Evolutionary conservation across 2,329 filamentous ascomycete genomes (phyloP).

Genomic region (Colletotrichum simmondsii): DNA sequence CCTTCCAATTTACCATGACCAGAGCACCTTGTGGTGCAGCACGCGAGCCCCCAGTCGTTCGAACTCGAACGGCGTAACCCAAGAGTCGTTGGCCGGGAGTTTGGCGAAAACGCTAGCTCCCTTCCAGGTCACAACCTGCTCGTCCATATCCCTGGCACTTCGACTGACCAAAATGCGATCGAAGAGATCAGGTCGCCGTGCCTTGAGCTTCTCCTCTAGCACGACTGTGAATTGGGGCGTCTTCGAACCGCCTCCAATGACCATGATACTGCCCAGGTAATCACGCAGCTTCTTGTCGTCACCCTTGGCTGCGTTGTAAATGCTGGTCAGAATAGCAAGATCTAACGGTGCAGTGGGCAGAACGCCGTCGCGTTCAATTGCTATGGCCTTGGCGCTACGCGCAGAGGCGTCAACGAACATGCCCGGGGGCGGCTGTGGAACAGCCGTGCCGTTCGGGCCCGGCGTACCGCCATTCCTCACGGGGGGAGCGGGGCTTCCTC

Average conservation of each 20-base stretch:
- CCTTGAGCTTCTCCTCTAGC: constrained; percentile 84
- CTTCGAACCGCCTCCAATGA: constrained; percentile 87
- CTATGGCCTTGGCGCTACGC: constrained; percentile 64
- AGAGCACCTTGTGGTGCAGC: constrained; percentile 83
- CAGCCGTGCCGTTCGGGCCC: constrained; percentile 43
- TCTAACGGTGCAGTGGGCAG: constrained; percentile 88
- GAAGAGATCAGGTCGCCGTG: constrained; percentile 68
- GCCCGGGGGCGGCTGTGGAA: constrained; percentile 51
- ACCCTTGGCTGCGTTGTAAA: constrained; percentile 85
- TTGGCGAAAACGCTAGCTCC: constrained; percentile 96
- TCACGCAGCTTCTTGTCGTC: constrained; percentile 96
- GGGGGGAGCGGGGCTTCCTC: constrained; percentile 63
- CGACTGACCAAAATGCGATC: constrained; percentile 72
- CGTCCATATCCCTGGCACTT: constrained; percentile 92
- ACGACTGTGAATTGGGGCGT: constrained; percentile 82
- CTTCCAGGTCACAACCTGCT: constrained; percentile 98
- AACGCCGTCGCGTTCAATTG: constrained; percentile 80
- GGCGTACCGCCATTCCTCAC: constrained; percentile 60
- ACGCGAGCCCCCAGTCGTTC: constrained; percentile 85
- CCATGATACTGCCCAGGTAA: constrained; percentile 89
- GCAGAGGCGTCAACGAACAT: constrained; percentile 63
- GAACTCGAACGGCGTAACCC: constrained; percentile 90
- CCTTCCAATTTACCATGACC: constrained; percentile 61
- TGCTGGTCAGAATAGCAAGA: constrained; percentile 88
- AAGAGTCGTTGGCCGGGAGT: constrained; percentile 91